phyloP scores from a whole-genome alignment of 1,284 basidiomycete genomes.

The Macrocybe sp. region DNA sequence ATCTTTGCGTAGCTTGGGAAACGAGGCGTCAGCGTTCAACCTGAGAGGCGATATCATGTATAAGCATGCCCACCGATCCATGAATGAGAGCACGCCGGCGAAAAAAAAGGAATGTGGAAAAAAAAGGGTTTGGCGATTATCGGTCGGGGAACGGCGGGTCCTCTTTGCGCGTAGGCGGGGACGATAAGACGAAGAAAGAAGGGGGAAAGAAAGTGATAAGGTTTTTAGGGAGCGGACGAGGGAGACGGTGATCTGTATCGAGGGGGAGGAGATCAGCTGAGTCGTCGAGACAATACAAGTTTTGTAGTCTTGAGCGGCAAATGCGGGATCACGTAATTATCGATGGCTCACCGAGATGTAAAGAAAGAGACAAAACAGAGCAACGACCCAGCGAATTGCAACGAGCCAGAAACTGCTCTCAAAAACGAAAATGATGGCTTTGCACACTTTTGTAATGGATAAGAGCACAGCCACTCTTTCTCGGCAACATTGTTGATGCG shows the following conservation, averaged over 20 bases:
- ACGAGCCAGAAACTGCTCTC: neutral
- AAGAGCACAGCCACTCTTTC: too few relatives aligned
- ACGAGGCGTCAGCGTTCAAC: constrained; percentile 14
- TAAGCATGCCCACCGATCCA: constrained; percentile 35
- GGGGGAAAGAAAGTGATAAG: too few relatives aligned
- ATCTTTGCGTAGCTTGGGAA: constrained; percentile 57
- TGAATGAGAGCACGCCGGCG: constrained; percentile 9
- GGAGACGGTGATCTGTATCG: constrained; percentile 7
- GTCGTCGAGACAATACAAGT: constrained; percentile 1
- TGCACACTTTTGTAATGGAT: too few relatives aligned
- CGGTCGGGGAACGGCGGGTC: constrained; percentile 1
- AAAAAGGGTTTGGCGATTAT: constrained; percentile 5
- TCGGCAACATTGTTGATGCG: too few relatives aligned
- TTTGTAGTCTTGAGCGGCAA: constrained; percentile 3
- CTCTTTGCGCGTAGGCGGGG: constrained; percentile 4
- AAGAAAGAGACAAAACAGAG: constrained; percentile 6
- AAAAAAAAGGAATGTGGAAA: neutral
- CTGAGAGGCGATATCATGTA: constrained; percentile 9
- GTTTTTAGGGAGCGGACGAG: too few relatives aligned
- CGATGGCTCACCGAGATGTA: constrained; percentile 11
- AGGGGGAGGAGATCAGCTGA: constrained; percentile 1
- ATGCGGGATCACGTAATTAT: constrained; percentile 21
- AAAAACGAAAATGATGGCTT: too few relatives aligned
- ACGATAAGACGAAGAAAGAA: constrained; percentile 7
- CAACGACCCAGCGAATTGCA: constrained; percentile 10